Conservation (phyloP, 257 asterid genomes). For the Osmanthus fragrans region DNA sequence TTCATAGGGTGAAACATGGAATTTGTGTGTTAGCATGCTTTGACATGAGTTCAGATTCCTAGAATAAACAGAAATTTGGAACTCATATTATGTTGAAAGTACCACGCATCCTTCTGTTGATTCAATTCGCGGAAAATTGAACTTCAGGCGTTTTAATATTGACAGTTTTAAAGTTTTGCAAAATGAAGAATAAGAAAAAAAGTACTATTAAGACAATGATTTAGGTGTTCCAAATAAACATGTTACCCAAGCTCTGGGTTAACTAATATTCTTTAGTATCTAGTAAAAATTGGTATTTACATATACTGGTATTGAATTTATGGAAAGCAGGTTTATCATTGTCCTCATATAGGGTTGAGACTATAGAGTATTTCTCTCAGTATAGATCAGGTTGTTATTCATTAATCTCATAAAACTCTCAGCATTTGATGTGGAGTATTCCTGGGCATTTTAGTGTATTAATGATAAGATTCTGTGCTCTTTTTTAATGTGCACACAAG, state of each 20-base stretch:
- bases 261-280: neutral
- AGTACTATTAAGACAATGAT: neutral
- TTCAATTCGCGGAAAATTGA: neutral
- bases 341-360: neutral
- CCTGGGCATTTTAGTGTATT: too few relatives aligned
- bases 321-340: neutral
- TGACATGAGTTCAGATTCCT: neutral
- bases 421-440: too few relatives aligned
- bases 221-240: neutral
- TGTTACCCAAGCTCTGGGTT: neutral
- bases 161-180: neutral
- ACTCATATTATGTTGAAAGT: neutral
- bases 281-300: too few relatives aligned
- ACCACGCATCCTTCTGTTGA: constrained; percentile 3
- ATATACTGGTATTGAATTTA: neutral
- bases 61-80: neutral
- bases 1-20: neutral
- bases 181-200: neutral
- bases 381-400: neutral
- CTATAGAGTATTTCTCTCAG: neutral
- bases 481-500: too few relatives aligned
- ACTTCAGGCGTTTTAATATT: neutral
- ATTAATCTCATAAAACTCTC: too few relatives aligned
- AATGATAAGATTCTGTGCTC: too few relatives aligned
- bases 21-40: constrained; percentile 1